Percentiles rank a stretch among this genome's conserved stretches.
phyloP scores from a whole-genome alignment of 2,329 filamentous ascomycete species.

The Chrysoporthe cubensis region DNA sequence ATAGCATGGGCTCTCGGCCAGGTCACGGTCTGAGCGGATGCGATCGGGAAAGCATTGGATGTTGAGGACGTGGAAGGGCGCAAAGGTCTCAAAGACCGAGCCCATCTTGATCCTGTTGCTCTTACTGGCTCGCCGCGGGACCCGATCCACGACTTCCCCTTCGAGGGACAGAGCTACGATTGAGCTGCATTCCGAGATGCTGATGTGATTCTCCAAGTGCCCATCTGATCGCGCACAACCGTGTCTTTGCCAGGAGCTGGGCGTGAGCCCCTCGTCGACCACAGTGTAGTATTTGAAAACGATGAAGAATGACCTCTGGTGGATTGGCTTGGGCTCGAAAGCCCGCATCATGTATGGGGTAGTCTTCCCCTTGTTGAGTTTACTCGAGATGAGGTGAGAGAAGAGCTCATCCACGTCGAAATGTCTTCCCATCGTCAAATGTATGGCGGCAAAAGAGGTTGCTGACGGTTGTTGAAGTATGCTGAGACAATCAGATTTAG shows the following conservation, averaged over 20 bases:
- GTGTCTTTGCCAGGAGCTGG: slow-evolving; percentile 63
- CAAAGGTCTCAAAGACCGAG: slow-evolving; percentile 61
- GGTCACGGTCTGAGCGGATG: slow-evolving; percentile 57
- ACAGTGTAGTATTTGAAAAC: slow-evolving; percentile 69
- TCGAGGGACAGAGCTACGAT: slow-evolving; percentile 61
- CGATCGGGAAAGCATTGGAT: slow-evolving; percentile 65
- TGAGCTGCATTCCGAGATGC: slow-evolving; percentile 62
- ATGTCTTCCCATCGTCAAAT: slow-evolving; percentile 58
- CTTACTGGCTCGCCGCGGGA: slow-evolving; percentile 53
- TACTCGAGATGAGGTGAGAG: slow-evolving; percentile 55
- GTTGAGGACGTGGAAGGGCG: slow-evolving; percentile 62
- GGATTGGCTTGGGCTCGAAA: slow-evolving; percentile 48
- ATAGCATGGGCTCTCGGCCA: slow-evolving; percentile 55
- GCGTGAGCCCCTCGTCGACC: slow-evolving; percentile 57
- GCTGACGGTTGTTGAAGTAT: slow-evolving; percentile 65
- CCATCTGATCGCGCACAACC: slow-evolving; percentile 50
- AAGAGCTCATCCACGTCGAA: slow-evolving; percentile 68
- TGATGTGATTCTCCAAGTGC: slow-evolving; percentile 53
- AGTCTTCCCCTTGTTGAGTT: slow-evolving; percentile 47
- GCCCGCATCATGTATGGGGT: slow-evolving; percentile 55
- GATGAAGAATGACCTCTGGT: slow-evolving; percentile 63
- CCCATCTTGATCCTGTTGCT: slow-evolving; percentile 52
- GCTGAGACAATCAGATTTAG: slow-evolving; percentile 36
- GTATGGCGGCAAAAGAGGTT: slow-evolving; percentile 61
- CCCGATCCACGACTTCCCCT: slow-evolving; percentile 53